A percentile compares a stretch with the other conserved stretches of the same genome.
phyloP scores from a whole-genome alignment of 129 eudicot species.

The Gnaphalium uliginosum region DNA sequence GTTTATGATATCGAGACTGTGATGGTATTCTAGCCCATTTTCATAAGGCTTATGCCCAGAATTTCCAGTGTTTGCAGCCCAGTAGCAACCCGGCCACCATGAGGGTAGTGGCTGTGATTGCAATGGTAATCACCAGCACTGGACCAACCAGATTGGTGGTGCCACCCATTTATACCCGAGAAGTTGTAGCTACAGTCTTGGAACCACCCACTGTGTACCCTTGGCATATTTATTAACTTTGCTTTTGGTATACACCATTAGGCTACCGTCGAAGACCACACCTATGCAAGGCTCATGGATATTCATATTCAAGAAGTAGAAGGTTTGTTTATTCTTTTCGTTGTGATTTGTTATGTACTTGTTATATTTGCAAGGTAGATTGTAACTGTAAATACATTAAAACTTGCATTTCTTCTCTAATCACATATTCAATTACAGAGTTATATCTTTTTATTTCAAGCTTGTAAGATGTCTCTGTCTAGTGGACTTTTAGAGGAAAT shows the following conservation, averaged over 20 bases:
- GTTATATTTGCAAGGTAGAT: neutral
- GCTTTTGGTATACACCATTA: too few relatives aligned
- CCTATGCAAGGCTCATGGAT: too few relatives aligned
- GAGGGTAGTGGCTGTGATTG: too few relatives aligned
- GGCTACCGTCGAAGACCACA: neutral
- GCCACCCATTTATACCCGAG: neutral
- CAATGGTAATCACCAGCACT: constrained; percentile 13
- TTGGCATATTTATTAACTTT: neutral
- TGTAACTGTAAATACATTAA: neutral
- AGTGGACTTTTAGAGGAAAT: neutral
- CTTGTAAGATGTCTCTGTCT: neutral
- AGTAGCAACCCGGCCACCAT: too few relatives aligned
- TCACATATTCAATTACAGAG: neutral
- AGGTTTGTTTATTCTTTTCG: neutral
- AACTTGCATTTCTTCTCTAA: neutral
- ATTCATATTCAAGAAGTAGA: neutral
- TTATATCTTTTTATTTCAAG: too few relatives aligned
- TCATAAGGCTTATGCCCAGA: too few relatives aligned
- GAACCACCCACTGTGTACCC: neutral
- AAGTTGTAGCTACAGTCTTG: neutral
- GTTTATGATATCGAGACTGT: too few relatives aligned
- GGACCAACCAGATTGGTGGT: constrained; percentile 33
- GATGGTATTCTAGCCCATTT: too few relatives aligned
- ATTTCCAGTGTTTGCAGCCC: too few relatives aligned
- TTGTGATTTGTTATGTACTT: neutral